Base-by-base conservation (phyloP, 306 rosid genomes). In the Psophocarpus tetragonolobus region DNA sequence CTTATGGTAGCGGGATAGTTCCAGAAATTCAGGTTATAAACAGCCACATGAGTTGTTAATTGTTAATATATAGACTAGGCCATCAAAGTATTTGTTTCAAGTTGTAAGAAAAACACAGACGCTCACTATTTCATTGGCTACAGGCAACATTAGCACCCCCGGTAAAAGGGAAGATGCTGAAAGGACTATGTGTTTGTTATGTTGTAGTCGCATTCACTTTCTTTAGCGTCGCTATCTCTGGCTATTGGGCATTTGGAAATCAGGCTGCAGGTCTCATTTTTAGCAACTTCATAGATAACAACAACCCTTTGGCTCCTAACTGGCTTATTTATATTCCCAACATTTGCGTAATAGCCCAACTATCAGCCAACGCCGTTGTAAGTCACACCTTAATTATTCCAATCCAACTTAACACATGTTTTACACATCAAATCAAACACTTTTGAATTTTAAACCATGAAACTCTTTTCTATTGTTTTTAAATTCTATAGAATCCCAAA, bases 21-120 rank as follows among this genome's bases (percentile, higher is more conserved):
- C 63, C 63, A 24, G 63, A 56, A 56, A 56, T 56, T 56, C 63
- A 56, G 63, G 63, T 56, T 54, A 2, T 32, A n/a, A 56, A 56
- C 17, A 56, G 2, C 33, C 5, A 24, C 0, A 56, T 23, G 8
- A 24, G 63, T 24, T 56, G n/a, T 17, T 3, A 10, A 14, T 8
- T 54, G 2, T 53, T 54, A 54, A 9, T 12, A 56, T 53, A 51
- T 1, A 0, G 13, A 20, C 1, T n/a, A n/a, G n/a, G 12, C 5
- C 13, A 18, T 51, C 58, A 20, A 51, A 18, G 53, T 51, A 18
- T 17, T 18, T 20, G 3, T n/a, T 17, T 50, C 2, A 50, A 5
- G 24, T 6, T 50, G 1, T 50, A 50, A 45, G 20, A 4, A 45
- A 14, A n/a, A n/a, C 7, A 50, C 24, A 17, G 0, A 20, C 20